Evolutionary conservation across 1,284 basidiomycete genomes (phyloP).

Genomic region (Pyrrhoderma lamaoense): DNA sequence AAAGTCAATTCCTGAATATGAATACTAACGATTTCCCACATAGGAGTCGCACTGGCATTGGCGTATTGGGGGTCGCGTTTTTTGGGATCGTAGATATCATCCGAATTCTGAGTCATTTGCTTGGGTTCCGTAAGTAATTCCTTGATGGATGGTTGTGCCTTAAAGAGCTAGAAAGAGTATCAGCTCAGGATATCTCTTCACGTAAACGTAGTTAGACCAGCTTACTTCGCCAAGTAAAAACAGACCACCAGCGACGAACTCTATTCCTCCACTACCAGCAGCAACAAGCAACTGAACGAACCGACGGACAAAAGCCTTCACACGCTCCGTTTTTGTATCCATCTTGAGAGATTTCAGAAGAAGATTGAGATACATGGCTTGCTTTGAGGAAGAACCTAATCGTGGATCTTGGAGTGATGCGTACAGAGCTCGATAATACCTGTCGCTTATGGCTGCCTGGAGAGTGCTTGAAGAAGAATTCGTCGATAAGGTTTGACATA

Average conservation of each 20-base stretch:
- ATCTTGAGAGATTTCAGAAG: constrained; percentile 89
- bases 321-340: constrained; percentile 59
- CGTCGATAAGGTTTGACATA: constrained; percentile 45
- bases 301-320: constrained; percentile 81
- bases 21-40: constrained; percentile 80
- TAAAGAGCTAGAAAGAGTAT: constrained; percentile 59
- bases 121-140: constrained; percentile 50
- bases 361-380: constrained; percentile 96
- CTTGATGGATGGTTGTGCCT: constrained; percentile 62
- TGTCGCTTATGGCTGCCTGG: constrained; percentile 57
- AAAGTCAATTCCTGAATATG: not conserved
- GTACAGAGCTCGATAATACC: constrained; percentile 92
- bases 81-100: constrained; percentile 68
- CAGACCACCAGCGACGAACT: constrained; percentile 88
- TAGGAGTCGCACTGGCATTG: constrained; percentile 71
- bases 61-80: constrained; percentile 92
- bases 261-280: constrained; percentile 66
- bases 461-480: constrained; percentile 29
- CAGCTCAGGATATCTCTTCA: not conserved
- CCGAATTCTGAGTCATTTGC: constrained; percentile 23
- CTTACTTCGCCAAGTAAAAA: constrained; percentile 68
- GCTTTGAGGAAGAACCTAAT: constrained; percentile 81
- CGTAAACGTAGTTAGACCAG: constrained; percentile 6
- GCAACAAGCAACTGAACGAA: constrained; percentile 78
- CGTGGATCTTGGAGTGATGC: constrained; percentile 82